phyloP scores from a whole-genome alignment of 441 rosid species.

The Bruguiera hainesii region DNA sequence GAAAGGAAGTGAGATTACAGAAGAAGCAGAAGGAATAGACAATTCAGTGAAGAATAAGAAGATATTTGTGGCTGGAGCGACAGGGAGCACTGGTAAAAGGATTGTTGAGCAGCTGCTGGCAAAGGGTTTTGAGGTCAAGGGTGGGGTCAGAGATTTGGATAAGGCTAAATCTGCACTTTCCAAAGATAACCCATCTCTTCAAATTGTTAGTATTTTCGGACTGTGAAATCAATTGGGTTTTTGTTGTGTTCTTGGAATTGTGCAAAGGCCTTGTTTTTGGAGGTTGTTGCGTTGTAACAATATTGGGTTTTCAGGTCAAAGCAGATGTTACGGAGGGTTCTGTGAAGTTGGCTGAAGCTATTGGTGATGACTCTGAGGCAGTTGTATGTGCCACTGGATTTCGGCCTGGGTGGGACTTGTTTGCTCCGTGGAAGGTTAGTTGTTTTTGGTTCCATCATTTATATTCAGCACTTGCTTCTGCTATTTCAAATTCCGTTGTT shows the following conservation, averaged over 20 bases:
- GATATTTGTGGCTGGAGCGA: slow-evolving; percentile 84
- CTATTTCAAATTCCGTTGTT: too few relatives aligned
- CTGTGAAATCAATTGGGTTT: not conserved
- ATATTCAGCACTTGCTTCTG: not conserved
- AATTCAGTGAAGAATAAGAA: slow-evolving; percentile 37
- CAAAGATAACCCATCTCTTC: slow-evolving; percentile 56
- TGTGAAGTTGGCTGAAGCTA: slow-evolving; percentile 74
- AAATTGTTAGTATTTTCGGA: slow-evolving; percentile 46
- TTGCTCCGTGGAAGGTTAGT: slow-evolving; percentile 80
- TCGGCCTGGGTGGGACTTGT: slow-evolving; percentile 68
- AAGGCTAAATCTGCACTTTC: slow-evolving; percentile 57
- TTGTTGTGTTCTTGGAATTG: not conserved
- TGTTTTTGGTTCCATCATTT: not conserved
- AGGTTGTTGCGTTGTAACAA: not conserved
- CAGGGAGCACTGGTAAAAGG: slow-evolving; percentile 77
- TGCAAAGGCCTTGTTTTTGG: not conserved
- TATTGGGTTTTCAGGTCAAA: slow-evolving; percentile 54
- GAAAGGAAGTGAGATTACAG: slow-evolving; percentile 48
- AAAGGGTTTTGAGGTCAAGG: slow-evolving; percentile 76
- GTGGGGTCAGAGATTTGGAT: slow-evolving; percentile 75
- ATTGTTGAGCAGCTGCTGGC: slow-evolving; percentile 76
- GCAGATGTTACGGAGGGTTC: slow-evolving; percentile 82
- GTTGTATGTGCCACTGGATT: slow-evolving; percentile 88
- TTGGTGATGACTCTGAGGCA: slow-evolving; percentile 76
- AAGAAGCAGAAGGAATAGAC: slow-evolving; percentile 25